These are phyloP conservation scores for Rubia occidens DNA, from an alignment of 305 asterid species.

Conservation along the genomic window DNA sequence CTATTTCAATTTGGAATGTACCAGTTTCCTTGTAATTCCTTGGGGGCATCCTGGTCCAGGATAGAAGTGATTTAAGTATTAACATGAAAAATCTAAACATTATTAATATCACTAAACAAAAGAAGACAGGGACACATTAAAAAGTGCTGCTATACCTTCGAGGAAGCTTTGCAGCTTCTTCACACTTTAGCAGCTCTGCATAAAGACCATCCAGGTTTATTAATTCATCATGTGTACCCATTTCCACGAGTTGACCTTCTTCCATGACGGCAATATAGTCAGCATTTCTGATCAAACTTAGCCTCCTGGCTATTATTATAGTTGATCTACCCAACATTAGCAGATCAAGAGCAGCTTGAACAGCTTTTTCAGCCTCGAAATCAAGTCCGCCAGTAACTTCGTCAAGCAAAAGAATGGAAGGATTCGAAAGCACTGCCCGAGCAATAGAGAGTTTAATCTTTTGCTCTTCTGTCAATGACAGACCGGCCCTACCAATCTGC, in stretches of 20 bases:
- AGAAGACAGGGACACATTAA: not conserved
- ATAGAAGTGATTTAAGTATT: conserved; percentile 3
- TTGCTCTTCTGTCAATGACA: conserved; percentile 89
- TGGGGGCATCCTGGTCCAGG: conserved; percentile 77
- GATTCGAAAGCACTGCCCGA: conserved; percentile 94
- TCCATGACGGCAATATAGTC: conserved; percentile 99
- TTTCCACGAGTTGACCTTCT: conserved; percentile 98
- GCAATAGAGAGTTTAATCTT: conserved; percentile 96
- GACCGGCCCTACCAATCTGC: conserved; percentile 85
- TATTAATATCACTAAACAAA: not conserved
- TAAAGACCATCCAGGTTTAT: conserved; percentile 90
- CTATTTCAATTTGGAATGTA: conserved; percentile 80
- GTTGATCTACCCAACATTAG: conserved; percentile 98
- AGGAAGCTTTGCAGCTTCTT: conserved; percentile 98
- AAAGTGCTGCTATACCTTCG: conserved; percentile 52
- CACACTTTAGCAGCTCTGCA: conserved; percentile 93
- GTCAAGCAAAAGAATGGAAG: conserved; percentile 90
- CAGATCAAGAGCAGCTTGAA: conserved; percentile 93
- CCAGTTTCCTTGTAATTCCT: conserved; percentile 67
- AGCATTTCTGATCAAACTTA: conserved; percentile 88
- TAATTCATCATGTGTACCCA: conserved; percentile 98
- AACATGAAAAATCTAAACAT: not conserved
- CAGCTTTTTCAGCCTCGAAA: conserved; percentile 97
- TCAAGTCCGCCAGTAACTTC: conserved; percentile 99
- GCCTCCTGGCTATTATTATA: conserved; percentile 89